Percentiles rank a stretch among this genome's conserved stretches.
Conservation (phyloP, 2,329 filamentous ascomycete species). For the Fusarium sp. region DNA sequence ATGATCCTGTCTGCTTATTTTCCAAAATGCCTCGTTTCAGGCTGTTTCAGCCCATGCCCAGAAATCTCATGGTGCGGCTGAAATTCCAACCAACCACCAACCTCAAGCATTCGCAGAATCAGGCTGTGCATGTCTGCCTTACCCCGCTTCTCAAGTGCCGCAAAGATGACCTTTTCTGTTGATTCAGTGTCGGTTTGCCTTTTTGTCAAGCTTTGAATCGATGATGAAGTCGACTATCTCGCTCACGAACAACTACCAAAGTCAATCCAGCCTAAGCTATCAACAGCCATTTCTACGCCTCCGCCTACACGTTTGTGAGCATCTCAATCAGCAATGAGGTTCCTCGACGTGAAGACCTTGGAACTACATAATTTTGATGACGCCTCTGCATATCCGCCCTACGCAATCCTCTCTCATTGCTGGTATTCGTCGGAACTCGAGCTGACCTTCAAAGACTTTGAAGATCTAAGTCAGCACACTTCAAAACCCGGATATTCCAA, state of each 20-base stretch:
- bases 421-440: fast-evolving
- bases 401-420: background rate
- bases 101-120: background rate
- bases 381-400: background rate
- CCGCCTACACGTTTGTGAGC: fast-evolving
- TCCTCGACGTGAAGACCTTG: background rate
- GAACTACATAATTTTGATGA: background rate
- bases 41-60: background rate
- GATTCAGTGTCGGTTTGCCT: fast-evolving
- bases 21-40: too few species aligned
- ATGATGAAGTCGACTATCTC: fast-evolving
- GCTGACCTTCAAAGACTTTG: background rate
- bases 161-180: background rate
- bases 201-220: fast-evolving
- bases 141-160: background rate
- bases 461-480: background rate
- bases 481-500: background rate
- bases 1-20: fast-evolving
- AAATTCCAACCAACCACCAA: background rate
- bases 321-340: background rate
- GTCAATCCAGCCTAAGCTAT: background rate
- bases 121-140: background rate
- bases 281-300: background rate
- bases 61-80: background rate
- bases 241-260: background rate